Conservation (phyloP, 768 basidiomycete genomes). For the Grammothele lineata region DNA sequence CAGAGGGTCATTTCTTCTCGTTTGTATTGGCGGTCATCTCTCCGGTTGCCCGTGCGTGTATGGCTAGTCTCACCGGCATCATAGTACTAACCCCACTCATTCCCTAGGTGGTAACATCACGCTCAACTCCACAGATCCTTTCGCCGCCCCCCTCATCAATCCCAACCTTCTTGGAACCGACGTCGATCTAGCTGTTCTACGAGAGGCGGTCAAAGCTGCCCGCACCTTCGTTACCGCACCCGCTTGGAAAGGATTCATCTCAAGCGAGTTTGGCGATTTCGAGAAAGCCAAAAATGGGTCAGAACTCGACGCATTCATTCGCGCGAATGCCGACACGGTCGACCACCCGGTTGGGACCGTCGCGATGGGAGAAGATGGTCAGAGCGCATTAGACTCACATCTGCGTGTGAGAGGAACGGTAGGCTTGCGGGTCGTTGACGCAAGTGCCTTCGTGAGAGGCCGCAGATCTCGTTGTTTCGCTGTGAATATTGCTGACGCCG, state of each 20-base stretch:
- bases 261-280: not conserved
- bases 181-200: slow-evolving; percentile 24
- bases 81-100: no score
- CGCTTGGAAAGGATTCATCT: slow-evolving; percentile 9
- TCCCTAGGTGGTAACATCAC: slow-evolving; percentile 12
- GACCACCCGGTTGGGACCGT: slow-evolving; percentile 33
- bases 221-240: slow-evolving; percentile 3
- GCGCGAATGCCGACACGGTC: slow-evolving; percentile 8
- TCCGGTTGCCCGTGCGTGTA: slow-evolving; percentile 17
- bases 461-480: not conserved
- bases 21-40: slow-evolving; percentile 12
- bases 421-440: slow-evolving; percentile 33
- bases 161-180: slow-evolving; percentile 10
- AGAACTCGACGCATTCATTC: slow-evolving; percentile 15
- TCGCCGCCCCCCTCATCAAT: slow-evolving; percentile 30
- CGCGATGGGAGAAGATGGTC: slow-evolving; percentile 26
- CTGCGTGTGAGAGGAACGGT: slow-evolving; percentile 37
- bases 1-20: slow-evolving; percentile 15
- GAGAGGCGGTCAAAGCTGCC: slow-evolving; percentile 5
- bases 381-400: slow-evolving; percentile 35
- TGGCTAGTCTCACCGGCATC: no score
- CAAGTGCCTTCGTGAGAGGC: not conserved
- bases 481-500: no score
- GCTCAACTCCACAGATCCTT: slow-evolving; percentile 36
- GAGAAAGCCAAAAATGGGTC: slow-evolving; percentile 6